Evolutionary conservation across 2,329 filamentous ascomycete genomes (phyloP), one percentile per base, ranked within the genome.

Genomic region (Xylariaceae sp.): DNA sequence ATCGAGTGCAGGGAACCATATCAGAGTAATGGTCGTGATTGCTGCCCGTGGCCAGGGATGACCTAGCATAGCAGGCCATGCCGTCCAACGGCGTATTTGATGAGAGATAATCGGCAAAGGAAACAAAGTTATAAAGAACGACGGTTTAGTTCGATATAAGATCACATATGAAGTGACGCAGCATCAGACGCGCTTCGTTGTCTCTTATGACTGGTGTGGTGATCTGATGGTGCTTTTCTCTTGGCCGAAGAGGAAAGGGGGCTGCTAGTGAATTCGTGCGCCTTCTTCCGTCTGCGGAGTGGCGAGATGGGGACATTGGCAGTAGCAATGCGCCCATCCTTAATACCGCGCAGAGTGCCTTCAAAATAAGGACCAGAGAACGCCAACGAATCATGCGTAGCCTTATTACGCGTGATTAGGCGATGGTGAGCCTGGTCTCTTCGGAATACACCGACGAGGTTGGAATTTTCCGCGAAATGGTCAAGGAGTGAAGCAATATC

Each of bases 381-480:
- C 53, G 83, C 80, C 30, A 89, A 77, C 45, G 86, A 85, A 66
- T 88, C 82, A 59, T 82, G 76, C 44, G 83, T 85, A 18, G 82
- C 82, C 67, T 84, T 81, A 68, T 81, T 82, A 73, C 82, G 84
- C 63, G 82, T 73, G 60, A 85, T 83, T 61, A 85, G 76, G 66
- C 84, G 80, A 69, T 83, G 80, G 69, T 84, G 83, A 77, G 78
- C 85, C 71, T 83, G 85, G 72, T 83, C 87, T 64, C 79, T 84
- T 58, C 89, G 89, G 79, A 94, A 95, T 1, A 89, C 88, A 44
- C 88, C 88, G 41, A 94, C 89, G 11, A 88, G 84, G 58, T 86
- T 83, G 7, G 80, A 74, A 60, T 84, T 83, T 65, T 85, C 83
- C 67, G 88, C 85, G 45, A 92, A 84, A 65, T 88, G 86, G 56